These are phyloP conservation scores for Calonectria ilicicola DNA, from an alignment of 2,329 filamentous ascomycete species.

Conservation along the genomic window DNA sequence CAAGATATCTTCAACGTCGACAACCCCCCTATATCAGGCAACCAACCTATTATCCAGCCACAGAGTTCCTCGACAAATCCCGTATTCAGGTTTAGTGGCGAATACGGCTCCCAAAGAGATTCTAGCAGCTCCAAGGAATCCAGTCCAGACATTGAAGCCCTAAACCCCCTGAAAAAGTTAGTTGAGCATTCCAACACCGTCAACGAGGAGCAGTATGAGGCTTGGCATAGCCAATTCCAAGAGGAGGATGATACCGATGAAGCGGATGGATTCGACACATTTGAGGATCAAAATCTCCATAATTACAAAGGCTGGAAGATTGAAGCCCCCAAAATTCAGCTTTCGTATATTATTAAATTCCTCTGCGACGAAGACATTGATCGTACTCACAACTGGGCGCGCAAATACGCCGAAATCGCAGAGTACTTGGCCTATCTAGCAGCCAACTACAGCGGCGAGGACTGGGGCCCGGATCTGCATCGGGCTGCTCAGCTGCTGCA, in stretches of 20 bases:
- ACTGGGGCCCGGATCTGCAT: constrained; percentile 45
- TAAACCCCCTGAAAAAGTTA: not conserved
- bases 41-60: not conserved
- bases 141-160: not conserved
- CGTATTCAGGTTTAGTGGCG: not conserved
- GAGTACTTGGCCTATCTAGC: constrained; percentile 54
- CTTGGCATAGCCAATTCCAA: not conserved
- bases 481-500: constrained; percentile 48
- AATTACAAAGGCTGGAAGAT: constrained; percentile 51
- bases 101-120: not conserved
- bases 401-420: constrained; percentile 50
- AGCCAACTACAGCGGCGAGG: constrained; percentile 31
- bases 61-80: not conserved
- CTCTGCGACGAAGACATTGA: constrained; percentile 62
- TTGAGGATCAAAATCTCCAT: not conserved
- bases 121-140: not conserved
- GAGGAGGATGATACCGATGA: not conserved
- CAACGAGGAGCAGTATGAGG: not conserved
- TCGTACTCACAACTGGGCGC: constrained; percentile 54
- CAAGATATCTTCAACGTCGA: not conserved
- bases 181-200: not conserved
- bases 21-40: not conserved
- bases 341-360: constrained; percentile 54
- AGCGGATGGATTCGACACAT: not conserved
- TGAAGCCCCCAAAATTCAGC: constrained; percentile 47